Evolutionary conservation across 768 basidiomycete genomes (phyloP).

Genomic region (Russula virescens): DNA sequence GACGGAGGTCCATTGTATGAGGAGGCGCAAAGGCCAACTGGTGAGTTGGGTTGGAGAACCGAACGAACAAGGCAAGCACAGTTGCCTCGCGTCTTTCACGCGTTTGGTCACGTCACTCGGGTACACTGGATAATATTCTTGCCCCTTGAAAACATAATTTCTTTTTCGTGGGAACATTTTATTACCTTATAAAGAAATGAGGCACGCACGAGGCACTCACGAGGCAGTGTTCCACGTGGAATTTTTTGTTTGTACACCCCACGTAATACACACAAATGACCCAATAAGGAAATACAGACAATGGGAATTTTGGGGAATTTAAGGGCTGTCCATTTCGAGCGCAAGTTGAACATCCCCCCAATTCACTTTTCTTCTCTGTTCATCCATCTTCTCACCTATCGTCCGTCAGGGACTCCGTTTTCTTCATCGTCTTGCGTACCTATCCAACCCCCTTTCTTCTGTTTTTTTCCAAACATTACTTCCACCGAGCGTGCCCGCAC

Average conservation of each 20-base stretch:
- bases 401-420: conserved; percentile 26
- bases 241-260: conserved; percentile 29
- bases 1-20: conserved; percentile 48
- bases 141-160: not conserved
- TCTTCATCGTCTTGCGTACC: not conserved
- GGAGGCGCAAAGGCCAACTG: not conserved
- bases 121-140: not conserved
- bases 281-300: conserved; percentile 27
- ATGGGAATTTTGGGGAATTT: conserved; percentile 23
- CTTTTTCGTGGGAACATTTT: conserved; percentile 14
- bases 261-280: conserved; percentile 24
- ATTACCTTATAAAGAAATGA: conserved; percentile 22
- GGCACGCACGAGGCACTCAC: conserved; percentile 19
- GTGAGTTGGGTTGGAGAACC: too few species aligned
- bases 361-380: conserved; percentile 26
- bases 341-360: conserved; percentile 30
- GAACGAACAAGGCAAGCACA: too few species aligned
- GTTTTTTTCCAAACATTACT: conserved; percentile 45
- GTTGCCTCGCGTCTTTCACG: conserved; percentile 14
- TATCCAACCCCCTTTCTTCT: not conserved
- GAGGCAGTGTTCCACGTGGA: conserved; percentile 25
- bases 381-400: conserved; percentile 25
- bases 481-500: conserved; percentile 57
- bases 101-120: conserved; percentile 12
- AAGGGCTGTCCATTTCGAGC: conserved; percentile 19